phyloP scores from a whole-genome alignment of 1,284 basidiomycete species.

The Rugosomyces carneus region DNA sequence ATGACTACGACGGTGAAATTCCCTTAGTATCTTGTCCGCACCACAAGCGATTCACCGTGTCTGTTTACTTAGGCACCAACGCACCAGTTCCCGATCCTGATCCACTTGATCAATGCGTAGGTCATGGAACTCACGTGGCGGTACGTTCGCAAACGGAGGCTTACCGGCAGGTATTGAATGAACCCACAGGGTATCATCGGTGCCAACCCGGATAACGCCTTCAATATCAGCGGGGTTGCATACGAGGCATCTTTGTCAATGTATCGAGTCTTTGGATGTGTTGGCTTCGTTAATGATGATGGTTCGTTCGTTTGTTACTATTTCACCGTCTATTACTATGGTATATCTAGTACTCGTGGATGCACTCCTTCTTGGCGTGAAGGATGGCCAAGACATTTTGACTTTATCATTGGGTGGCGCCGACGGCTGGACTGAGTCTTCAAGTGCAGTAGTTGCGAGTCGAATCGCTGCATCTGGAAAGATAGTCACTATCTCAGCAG shows the following conservation, averaged over 20 bases:
- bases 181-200: conserved; percentile 53
- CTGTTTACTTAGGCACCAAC: conserved; percentile 29
- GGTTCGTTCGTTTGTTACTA: conserved; percentile 22
- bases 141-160: conserved; percentile 23
- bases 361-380: conserved; percentile 40
- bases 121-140: conserved; percentile 59
- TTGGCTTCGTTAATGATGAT: conserved; percentile 39
- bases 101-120: conserved; percentile 44
- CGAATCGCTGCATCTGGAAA: conserved; percentile 33
- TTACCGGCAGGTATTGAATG: neutral
- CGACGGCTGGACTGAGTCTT: conserved; percentile 54
- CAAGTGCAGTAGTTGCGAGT: conserved; percentile 47
- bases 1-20: conserved; percentile 25
- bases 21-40: neutral
- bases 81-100: conserved; percentile 39
- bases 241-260: conserved; percentile 37
- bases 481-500: conserved; percentile 39
- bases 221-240: conserved; percentile 50
- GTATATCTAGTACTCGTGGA: conserved; percentile 37
- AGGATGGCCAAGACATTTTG: conserved; percentile 52
- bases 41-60: neutral
- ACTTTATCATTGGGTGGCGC: conserved; percentile 58
- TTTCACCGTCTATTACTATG: neutral
- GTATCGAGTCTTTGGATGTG: conserved; percentile 47
- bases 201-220: conserved; percentile 46